These are phyloP conservation scores for Candida boidinii DNA, from an alignment of 805 yeast genomes.

Conservation along the genomic window DNA sequence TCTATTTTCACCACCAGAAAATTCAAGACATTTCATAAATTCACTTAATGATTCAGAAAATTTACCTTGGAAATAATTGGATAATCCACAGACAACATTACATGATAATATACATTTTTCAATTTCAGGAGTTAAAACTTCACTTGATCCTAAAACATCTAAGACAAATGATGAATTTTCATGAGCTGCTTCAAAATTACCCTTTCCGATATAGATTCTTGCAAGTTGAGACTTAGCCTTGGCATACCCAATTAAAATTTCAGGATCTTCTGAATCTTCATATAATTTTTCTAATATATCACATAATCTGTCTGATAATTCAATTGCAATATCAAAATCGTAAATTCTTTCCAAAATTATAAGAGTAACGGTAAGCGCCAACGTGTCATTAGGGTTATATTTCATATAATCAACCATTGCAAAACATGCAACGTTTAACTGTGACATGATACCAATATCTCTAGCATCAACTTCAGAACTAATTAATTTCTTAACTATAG, in stretches of 20 bases:
- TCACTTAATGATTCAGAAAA: conserved; percentile 35
- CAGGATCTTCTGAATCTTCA: conserved; percentile 44
- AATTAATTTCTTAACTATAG: conserved; percentile 39
- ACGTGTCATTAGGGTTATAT: conserved; percentile 46
- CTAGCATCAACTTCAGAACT: conserved; percentile 35
- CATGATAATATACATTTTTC: conserved; percentile 42
- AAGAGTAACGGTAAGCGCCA: conserved; percentile 49
- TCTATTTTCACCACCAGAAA: conserved; percentile 48
- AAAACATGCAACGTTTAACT: conserved; percentile 53
- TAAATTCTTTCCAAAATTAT: conserved; percentile 62
- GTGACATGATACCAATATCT: conserved; percentile 54
- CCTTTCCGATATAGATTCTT: conserved; percentile 57
- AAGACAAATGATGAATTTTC: conserved; percentile 51
- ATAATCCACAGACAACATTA: conserved; percentile 63
- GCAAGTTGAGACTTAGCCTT: conserved; percentile 62
- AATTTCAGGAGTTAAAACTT: conserved; percentile 2
- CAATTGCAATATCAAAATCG: conserved; percentile 46
- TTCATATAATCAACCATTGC: conserved; percentile 62
- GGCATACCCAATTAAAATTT: conserved; percentile 41
- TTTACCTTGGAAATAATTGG: conserved; percentile 53
- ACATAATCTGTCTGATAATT: conserved; percentile 38
- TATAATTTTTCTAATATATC: conserved; percentile 29
- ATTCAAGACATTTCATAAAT: conserved; percentile 11
- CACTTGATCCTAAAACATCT: conserved; percentile 30
- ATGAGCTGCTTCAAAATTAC: conserved; percentile 48